Percentiles rank a stretch among this genome's conserved stretches.
Conservation (phyloP, 805 yeast species). For the Candida methanosorbosa region DNA sequence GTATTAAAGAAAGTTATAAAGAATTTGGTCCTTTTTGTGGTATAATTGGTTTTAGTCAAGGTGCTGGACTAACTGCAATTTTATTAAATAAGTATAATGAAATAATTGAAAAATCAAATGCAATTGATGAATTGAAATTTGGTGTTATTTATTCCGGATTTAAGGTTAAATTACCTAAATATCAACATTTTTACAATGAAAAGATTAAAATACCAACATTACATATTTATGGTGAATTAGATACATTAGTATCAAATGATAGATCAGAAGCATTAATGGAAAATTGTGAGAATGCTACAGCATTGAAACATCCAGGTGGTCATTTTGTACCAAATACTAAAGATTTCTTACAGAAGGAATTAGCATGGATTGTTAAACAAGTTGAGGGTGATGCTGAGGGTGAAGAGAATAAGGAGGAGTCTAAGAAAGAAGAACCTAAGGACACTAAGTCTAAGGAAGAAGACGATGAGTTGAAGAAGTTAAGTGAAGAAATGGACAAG, state of each 20-base stretch:
- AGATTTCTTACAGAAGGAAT: constrained; percentile 22
- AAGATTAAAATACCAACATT: constrained; percentile 34
- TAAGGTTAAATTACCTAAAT: constrained; percentile 18
- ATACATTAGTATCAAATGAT: constrained; percentile 73
- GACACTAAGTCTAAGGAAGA: constrained; percentile 1
- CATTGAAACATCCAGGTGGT: constrained; percentile 86
- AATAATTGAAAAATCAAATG: constrained; percentile 37
- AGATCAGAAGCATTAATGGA: constrained; percentile 56
- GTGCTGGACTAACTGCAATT: constrained; percentile 80
- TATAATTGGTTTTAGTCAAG: constrained; percentile 87
- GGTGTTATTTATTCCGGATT: constrained; percentile 70
- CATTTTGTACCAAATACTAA: constrained; percentile 92
- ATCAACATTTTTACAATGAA: constrained; percentile 20
- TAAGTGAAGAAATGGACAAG: constrained; percentile 19
- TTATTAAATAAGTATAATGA: constrained; percentile 51
- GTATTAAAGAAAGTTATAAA: constrained; percentile 38
- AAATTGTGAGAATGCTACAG: constrained; percentile 39
- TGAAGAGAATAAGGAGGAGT: constrained; percentile 2
- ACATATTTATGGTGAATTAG: constrained; percentile 80
- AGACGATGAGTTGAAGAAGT: constrained; percentile 15
- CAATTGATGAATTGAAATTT: constrained; percentile 46
- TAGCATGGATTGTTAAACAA: constrained; percentile 24
- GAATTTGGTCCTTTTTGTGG: constrained; percentile 83
- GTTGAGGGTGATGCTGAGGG: constrained; percentile 5
- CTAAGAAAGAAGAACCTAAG: not conserved